Conservation (phyloP, 768 basidiomycete genomes). For the Piloderma croceum region DNA sequence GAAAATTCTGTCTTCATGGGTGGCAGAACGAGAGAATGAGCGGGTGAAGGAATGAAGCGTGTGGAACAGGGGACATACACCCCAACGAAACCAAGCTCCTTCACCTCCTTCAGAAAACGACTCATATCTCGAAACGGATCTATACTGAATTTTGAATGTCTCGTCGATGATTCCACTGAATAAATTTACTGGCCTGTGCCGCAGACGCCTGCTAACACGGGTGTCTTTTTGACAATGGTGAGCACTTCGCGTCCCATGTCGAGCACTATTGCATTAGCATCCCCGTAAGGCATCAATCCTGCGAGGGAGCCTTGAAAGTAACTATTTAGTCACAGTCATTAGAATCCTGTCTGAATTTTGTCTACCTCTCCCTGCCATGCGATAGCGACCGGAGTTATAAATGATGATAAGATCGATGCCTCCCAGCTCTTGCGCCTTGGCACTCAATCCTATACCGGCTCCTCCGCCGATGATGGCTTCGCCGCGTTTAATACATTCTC, state of each 20-base stretch:
- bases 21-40: not conserved
- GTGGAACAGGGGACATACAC: no score
- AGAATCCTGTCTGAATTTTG: not conserved
- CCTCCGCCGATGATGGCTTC: conserved; percentile 22
- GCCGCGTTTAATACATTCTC: conserved; percentile 12
- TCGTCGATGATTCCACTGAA: no score
- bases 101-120: conserved; percentile 17
- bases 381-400: conserved; percentile 26
- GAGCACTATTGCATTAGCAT: conserved; percentile 23
- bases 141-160: no score
- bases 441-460: conserved; percentile 21
- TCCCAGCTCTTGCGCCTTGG: conserved; percentile 23
- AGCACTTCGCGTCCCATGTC: conserved; percentile 24
- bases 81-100: conserved; percentile 21
- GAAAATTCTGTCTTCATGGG: conserved; percentile 27
- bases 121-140: conserved; percentile 26
- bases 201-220: conserved; percentile 24
- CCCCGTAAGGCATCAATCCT: conserved; percentile 25
- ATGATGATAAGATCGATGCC: conserved; percentile 24
- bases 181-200: no score
- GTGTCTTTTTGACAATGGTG: conserved; percentile 22
- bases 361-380: conserved; percentile 23
- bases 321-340: not conserved
- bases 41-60: not conserved
- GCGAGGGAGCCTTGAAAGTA: conserved; percentile 2